Percentiles rank a stretch among this genome's conserved stretches.
Conservation (phyloP, 2,329 filamentous ascomycete species). For the Leptographium galeiforme region DNA sequence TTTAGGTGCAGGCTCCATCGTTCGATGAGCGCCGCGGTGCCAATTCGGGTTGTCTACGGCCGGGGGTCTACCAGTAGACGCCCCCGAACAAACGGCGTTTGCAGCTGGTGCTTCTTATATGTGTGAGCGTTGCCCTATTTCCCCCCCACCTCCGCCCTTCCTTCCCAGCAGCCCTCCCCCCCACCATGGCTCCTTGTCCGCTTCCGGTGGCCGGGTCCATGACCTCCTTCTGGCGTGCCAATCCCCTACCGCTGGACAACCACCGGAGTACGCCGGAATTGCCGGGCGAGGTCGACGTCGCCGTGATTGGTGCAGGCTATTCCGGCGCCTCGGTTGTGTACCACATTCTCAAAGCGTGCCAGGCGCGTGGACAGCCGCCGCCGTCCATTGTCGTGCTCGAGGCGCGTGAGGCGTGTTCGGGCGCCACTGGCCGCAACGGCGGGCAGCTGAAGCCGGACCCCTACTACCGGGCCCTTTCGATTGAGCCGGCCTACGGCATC, state of each 20-base stretch:
- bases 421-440: slow-evolving; percentile 24
- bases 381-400: slow-evolving; percentile 20
- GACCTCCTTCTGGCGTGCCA: slow-evolving; percentile 28
- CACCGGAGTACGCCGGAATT: slow-evolving; percentile 24
- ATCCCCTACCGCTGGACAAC: slow-evolving; percentile 21
- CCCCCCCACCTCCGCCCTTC: no score
- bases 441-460: slow-evolving; percentile 21
- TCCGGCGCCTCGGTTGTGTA: slow-evolving; percentile 29
- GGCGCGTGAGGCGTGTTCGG: slow-evolving; percentile 21
- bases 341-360: slow-evolving; percentile 20
- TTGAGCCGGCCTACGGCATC: slow-evolving; percentile 16
- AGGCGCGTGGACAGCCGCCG: background rate
- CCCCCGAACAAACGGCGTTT: no score
- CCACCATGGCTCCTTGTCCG: background rate
- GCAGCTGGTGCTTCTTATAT: no score
- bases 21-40: no score
- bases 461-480: slow-evolving; percentile 3
- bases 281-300: slow-evolving; percentile 26
- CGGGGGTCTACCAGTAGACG: no score
- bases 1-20: no score
- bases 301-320: slow-evolving; percentile 33
- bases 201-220: slow-evolving; percentile 16
- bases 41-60: no score
- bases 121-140: no score
- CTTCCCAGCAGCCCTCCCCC: background rate